Base-by-base conservation (phyloP, 306 rosid species). In the Senna siamea region DNA sequence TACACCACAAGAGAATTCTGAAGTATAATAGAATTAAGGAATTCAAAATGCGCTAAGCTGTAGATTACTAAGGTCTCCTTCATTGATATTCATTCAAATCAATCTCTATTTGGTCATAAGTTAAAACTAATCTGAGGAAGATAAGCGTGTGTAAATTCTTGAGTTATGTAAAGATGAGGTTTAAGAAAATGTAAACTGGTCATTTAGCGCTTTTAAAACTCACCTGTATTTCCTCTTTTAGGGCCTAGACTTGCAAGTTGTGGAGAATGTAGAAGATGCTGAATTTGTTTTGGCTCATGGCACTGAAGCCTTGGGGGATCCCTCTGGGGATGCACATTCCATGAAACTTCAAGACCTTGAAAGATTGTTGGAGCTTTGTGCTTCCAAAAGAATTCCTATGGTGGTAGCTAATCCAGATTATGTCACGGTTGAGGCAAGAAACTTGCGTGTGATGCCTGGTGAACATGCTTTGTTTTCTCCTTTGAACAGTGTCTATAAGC, bases 401-500 rank as follows among this genome's bases (percentile, higher is more conserved):
- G 98, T 94, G 76, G 98, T 94, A 23, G 98, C 98, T 50, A 94
- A 94, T 87, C 97, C 98, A 11, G 98, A 94, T 87, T 94, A 73
- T 72, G 96, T 91, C 77, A 94, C 97, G 61, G 97, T 94, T 35
- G 98, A 91, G 86, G 96, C 93, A 51, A 87, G 92, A 77, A 85
- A 85, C 34, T 85, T 91, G 85, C 88, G 89, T 71, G 91, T 91
- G 82, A 94, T 94, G 98, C 97, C 98, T 2, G 98, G 98, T 94
- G 77, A 88, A 63, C 61, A 58, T 70, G 32, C 77, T 50, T 34
- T 66, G 12, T 73, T 73, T 34, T 19, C 23, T 74, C 78, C 59
- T 67, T 62, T 35, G 13, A 18, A 34, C 15, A 43, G 22, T 14
- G 20, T 35, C 28, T 54, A 71, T 53, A 44, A 44, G 47, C 44